Conservation (phyloP, 306 rosid species). For the Cicer pinnatifidum region DNA sequence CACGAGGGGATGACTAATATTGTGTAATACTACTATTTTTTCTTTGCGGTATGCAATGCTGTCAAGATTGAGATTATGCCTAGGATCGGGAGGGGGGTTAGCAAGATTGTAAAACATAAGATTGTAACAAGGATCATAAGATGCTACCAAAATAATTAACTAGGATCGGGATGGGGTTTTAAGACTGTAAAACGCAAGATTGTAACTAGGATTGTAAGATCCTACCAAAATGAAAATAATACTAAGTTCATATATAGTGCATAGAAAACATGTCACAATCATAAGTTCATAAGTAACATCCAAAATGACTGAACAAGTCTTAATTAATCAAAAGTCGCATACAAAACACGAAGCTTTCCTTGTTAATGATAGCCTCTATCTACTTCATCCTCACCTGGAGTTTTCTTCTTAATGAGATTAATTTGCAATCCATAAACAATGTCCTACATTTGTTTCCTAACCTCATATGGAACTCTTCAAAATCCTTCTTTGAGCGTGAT, state of each 20-base stretch:
- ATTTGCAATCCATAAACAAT: too few relatives aligned
- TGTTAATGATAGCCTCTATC: too few relatives aligned
- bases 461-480: background rate
- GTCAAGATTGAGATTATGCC: background rate
- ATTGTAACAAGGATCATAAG: background rate
- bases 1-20: conserved; percentile 16
- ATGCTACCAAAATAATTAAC: background rate
- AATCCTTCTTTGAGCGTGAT: background rate
- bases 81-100: background rate
- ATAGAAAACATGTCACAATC: background rate
- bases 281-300: background rate
- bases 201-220: background rate
- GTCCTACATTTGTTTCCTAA: too few relatives aligned
- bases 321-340: conserved; percentile 1
- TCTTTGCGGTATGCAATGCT: background rate
- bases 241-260: background rate
- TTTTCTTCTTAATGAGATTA: too few relatives aligned
- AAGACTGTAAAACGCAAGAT: background rate
- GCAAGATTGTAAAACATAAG: background rate
- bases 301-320: background rate
- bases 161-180: background rate
- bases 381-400: too few relatives aligned
- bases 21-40: conserved; percentile 12
- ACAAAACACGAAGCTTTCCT: background rate
- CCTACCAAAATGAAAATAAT: background rate